These are phyloP conservation scores for Alloteropsis angusta DNA, from an alignment of 202 grass and related monocot species.

Conservation along the genomic window DNA sequence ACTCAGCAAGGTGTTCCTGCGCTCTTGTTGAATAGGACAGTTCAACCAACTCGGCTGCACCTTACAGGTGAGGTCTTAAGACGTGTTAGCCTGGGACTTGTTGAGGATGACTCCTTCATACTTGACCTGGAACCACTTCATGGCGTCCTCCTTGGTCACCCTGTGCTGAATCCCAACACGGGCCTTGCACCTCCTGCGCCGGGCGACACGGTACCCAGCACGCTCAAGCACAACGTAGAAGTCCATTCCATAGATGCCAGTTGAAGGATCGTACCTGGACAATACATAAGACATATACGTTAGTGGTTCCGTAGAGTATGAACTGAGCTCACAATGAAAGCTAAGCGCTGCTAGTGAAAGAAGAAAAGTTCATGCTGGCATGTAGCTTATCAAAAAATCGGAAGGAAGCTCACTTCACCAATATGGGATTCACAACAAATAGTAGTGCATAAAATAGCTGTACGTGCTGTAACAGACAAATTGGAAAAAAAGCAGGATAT, in stretches of 20 bases:
- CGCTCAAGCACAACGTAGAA: slow-evolving; percentile 70
- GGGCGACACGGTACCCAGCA: slow-evolving; percentile 57
- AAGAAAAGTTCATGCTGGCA: background rate
- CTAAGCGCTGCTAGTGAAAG: background rate
- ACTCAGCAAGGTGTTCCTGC: slow-evolving; percentile 15
- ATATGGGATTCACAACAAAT: background rate
- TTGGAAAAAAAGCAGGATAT: background rate
- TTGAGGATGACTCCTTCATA: slow-evolving; percentile 80
- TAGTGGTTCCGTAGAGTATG: background rate
- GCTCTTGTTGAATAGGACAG: background rate
- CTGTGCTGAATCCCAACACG: slow-evolving; percentile 71
- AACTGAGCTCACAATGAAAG: background rate
- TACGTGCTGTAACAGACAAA: background rate
- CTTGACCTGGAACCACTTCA: slow-evolving; percentile 88
- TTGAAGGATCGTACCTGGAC: slow-evolving; percentile 62
- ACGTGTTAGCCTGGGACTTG: slow-evolving; percentile 51
- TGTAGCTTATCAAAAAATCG: background rate
- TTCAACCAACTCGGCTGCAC: background rate
- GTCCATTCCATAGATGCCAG: slow-evolving; percentile 79
- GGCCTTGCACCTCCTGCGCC: slow-evolving; percentile 69
- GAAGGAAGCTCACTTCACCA: background rate
- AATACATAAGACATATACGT: background rate
- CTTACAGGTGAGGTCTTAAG: slow-evolving; percentile 9
- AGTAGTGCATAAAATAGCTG: background rate
- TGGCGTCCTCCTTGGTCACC: slow-evolving; percentile 73